Evolutionary conservation across 257 asterid genomes (phyloP).

Genomic region (Dorcoceras hygrometricum): DNA sequence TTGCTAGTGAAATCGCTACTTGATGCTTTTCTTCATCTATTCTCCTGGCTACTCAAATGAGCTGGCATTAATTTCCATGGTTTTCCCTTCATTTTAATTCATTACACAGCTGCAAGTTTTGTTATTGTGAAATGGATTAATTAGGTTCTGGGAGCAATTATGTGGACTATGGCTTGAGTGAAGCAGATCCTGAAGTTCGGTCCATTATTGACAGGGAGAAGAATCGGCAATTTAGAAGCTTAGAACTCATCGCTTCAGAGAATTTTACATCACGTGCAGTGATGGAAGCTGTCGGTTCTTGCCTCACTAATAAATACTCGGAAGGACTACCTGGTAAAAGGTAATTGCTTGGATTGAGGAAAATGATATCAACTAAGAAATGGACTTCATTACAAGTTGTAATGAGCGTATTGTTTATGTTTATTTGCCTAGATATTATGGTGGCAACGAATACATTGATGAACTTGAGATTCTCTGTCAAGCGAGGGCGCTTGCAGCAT

Average conservation of each 20-base stretch:
- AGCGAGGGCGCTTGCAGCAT: slow-evolving; percentile 88
- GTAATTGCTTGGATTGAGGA: slow-evolving; percentile 27
- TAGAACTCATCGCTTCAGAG: slow-evolving; percentile 94
- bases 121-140: slow-evolving; percentile 4
- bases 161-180: slow-evolving; percentile 54
- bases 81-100: neutral
- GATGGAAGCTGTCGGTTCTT: slow-evolving; percentile 99
- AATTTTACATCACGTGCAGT: slow-evolving; percentile 96
- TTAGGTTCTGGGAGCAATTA: slow-evolving; percentile 59
- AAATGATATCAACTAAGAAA: neutral
- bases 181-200: slow-evolving; percentile 76
- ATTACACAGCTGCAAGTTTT: slow-evolving; percentile 3
- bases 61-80: neutral
- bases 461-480: slow-evolving; percentile 91
- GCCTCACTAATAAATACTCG: slow-evolving; percentile 92
- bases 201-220: slow-evolving; percentile 73
- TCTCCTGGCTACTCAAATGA: neutral
- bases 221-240: slow-evolving; percentile 84
- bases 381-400: neutral
- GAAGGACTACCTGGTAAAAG: slow-evolving; percentile 97
- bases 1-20: neutral
- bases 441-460: slow-evolving; percentile 88
- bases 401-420: too few species aligned
- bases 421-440: slow-evolving; percentile 58
- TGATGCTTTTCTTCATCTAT: neutral